Conservation (phyloP, 176 grass and related monocot genomes). For the Rhipidocladum racemiflorum region DNA sequence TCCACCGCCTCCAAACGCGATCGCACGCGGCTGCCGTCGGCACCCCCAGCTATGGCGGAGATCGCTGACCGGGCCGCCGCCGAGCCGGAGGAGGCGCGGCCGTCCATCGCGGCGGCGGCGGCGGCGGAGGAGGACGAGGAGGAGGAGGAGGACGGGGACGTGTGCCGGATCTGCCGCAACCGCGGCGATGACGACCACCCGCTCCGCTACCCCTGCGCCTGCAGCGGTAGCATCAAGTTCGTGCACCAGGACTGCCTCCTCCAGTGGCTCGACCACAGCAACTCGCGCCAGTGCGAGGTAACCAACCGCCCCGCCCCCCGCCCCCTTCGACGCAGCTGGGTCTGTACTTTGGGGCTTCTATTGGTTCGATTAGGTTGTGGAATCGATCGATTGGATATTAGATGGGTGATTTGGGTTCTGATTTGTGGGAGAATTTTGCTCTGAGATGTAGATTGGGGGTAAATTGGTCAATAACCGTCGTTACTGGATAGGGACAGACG, state of each 20-base stretch:
- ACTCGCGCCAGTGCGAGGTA: constrained; percentile 99
- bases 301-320: not conserved
- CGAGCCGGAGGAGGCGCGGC: constrained; percentile 30
- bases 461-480: not conserved
- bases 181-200: constrained; percentile 79
- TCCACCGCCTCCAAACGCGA: not conserved
- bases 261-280: constrained; percentile 98
- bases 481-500: not conserved
- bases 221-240: constrained; percentile 98
- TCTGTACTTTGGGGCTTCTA: constrained; percentile 10
- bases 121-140: constrained; percentile 36
- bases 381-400: constrained; percentile 10
- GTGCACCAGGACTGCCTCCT: constrained; percentile 99
- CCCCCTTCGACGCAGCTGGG: not conserved
- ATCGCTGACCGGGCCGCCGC: constrained; percentile 25
- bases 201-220: constrained; percentile 93
- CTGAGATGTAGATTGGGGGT: not conserved
- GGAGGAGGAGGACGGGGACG: constrained; percentile 71
- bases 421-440: not conserved
- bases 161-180: constrained; percentile 99
- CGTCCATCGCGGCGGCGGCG: constrained; percentile 6
- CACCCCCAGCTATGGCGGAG: constrained; percentile 39
- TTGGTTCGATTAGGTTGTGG: not conserved
- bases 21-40: not conserved
- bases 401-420: not conserved